Conservation (phyloP, 495 filamentous ascomycete species). For the Hyaloscypha bicolor region DNA sequence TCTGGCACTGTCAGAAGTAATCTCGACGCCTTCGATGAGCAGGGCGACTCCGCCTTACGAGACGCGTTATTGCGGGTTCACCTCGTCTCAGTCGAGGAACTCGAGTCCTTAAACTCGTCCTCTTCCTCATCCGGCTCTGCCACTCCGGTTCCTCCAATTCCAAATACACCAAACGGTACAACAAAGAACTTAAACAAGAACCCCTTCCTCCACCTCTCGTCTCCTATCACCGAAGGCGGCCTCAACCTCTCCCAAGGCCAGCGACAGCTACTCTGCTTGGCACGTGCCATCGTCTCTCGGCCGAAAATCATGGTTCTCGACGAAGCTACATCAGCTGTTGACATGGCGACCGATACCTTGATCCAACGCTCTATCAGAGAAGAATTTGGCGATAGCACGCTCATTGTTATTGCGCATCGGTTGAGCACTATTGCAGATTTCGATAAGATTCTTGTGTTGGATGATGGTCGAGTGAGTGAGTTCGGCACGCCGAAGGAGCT, state of each 20-base stretch:
- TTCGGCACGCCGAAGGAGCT: slow-evolving; percentile 71
- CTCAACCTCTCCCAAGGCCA: slow-evolving; percentile 86
- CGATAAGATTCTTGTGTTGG: slow-evolving; percentile 81
- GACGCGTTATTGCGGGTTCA: slow-evolving; percentile 79
- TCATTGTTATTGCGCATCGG: slow-evolving; percentile 88
- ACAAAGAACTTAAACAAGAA: slow-evolving; percentile 52
- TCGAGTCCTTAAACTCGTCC: slow-evolving; percentile 28
- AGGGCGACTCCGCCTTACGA: slow-evolving; percentile 69
- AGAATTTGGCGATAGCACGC: slow-evolving; percentile 70
- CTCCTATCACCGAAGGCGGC: slow-evolving; percentile 73
- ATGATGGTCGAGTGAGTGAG: slow-evolving; percentile 73
- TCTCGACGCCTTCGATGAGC: slow-evolving; percentile 77
- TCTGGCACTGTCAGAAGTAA: slow-evolving; percentile 83
- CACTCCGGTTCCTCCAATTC: slow-evolving; percentile 19
- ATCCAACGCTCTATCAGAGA: slow-evolving; percentile 83
- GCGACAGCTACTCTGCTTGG: slow-evolving; percentile 84
- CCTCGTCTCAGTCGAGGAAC: slow-evolving; percentile 49
- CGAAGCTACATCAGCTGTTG: slow-evolving; percentile 87
- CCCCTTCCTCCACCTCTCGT: slow-evolving; percentile 37
- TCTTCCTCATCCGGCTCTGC: slow-evolving; percentile 24
- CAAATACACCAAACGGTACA: slow-evolving; percentile 20
- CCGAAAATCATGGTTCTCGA: slow-evolving; percentile 89
- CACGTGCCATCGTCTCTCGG: slow-evolving; percentile 77
- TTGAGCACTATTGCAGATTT: slow-evolving; percentile 86
- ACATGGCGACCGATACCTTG: slow-evolving; percentile 80